Conservation (phyloP, 257 asterid genomes). For the Leptodermis oblonga region DNA sequence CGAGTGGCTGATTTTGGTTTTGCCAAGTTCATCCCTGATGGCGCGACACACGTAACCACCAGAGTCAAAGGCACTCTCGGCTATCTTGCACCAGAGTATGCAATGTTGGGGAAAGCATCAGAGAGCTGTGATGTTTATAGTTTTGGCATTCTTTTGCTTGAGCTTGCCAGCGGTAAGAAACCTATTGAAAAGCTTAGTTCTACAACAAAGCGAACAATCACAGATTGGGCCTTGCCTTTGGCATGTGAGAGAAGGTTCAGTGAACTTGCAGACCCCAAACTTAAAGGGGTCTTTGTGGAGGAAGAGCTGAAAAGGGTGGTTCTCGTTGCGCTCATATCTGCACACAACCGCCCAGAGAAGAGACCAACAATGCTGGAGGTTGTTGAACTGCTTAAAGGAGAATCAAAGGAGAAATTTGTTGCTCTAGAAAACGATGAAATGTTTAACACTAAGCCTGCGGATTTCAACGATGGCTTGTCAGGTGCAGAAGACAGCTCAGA, state of each 20-base stretch:
- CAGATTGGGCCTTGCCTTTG: slow-evolving; percentile 82
- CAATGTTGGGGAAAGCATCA: slow-evolving; percentile 83
- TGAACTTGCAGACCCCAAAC: slow-evolving; percentile 64
- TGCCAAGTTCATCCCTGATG: slow-evolving; percentile 82
- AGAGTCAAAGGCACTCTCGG: slow-evolving; percentile 87
- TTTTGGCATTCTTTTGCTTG: slow-evolving; percentile 88
- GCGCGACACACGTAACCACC: slow-evolving; percentile 85
- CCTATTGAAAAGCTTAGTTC: slow-evolving; percentile 62
- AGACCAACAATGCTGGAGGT: slow-evolving; percentile 80
- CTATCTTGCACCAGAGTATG: slow-evolving; percentile 88
- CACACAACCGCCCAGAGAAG: slow-evolving; percentile 63
- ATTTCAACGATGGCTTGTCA: slow-evolving; percentile 21
- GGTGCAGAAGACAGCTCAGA: slow-evolving; percentile 50
- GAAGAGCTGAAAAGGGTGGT: slow-evolving; percentile 82
- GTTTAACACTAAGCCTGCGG: slow-evolving; percentile 41
- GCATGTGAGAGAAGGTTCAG: slow-evolving; percentile 52
- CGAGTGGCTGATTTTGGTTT: slow-evolving; percentile 90
- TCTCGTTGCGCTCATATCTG: slow-evolving; percentile 57
- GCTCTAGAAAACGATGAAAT: slow-evolving; percentile 68
- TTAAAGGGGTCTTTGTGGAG: slow-evolving; percentile 54
- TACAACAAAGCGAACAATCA: slow-evolving; percentile 48
- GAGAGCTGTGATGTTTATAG: slow-evolving; percentile 91
- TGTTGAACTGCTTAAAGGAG: slow-evolving; percentile 69
- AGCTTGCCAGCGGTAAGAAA: slow-evolving; percentile 87
- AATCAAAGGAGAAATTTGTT: slow-evolving; percentile 50